Base-by-base conservation (phyloP, 345 rosid species). In the Citrus glauca region DNA sequence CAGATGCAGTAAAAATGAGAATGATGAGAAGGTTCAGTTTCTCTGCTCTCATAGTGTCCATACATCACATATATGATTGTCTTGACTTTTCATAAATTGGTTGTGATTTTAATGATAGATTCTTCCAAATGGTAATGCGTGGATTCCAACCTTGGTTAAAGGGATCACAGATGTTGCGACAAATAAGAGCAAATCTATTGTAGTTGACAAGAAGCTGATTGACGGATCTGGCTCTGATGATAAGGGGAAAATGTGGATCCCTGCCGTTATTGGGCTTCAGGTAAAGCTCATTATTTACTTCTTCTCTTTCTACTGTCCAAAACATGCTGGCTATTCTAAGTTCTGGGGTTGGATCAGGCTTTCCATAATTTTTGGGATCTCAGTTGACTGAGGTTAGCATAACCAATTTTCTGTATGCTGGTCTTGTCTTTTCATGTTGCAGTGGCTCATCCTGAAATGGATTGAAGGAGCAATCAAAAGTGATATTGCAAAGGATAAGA, bases 1-100 rank as follows among this genome's bases (percentile, higher is more conserved):
- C 75, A 89, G 94, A 87, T 93, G 97, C 91, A 93, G 79, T 78
- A 93, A 91, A 88, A 93, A 93, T 56, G 97, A 88, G 48, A 78
- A 38, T 33, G 92, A 90, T 40, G 95, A 93, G 83, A 93, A 93
- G 95, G 97, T 91, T 76, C 74, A 60, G 27, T 71, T 53, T 30
- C 67, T 75, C 10, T 57, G 50, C 73, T 55, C 76, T 59, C 64
- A 30, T 69, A 72, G 5, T 57, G 42, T 63, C 6, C 71, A 59
- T 63, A 74, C 27, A 67, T 55, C 48, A 3, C 25, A n/a, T 56
- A 14, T 73, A 13, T 59, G 42, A 63, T 25, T 72, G 53, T 76
- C 27, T 72, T 14, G n/a, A 30, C 37, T 82, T 28, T 55, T 80
- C 66, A 53, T 19, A 9, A 62, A 38, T 67, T 75, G 28, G 70